These are phyloP conservation scores for Apiotrichum sp. DNA, from an alignment of 1,284 basidiomycete genomes.

Conservation along the genomic window DNA sequence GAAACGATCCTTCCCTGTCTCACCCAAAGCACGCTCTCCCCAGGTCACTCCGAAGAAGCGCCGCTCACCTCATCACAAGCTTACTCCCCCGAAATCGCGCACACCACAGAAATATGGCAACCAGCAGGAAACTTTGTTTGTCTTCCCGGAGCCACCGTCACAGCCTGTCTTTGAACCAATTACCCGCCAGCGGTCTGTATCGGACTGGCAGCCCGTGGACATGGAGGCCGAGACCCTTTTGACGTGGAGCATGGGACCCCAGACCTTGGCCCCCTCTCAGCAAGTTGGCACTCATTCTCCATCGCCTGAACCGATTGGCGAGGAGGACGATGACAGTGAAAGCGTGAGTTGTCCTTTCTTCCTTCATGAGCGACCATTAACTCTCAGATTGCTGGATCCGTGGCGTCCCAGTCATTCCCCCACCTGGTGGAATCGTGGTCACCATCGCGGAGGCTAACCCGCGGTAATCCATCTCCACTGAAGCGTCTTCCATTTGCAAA, in stretches of 20 bases:
- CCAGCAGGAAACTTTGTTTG: conserved; percentile 22
- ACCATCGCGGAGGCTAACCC: not conserved
- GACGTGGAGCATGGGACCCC: conserved; percentile 28
- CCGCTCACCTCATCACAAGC: conserved; percentile 15
- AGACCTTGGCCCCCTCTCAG: too few relatives aligned
- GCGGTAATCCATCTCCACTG: not conserved
- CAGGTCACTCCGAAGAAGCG: not conserved
- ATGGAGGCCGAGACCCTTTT: conserved; percentile 39
- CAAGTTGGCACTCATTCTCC: too few relatives aligned
- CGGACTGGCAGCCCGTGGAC: conserved; percentile 25
- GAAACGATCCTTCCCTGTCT: not conserved
- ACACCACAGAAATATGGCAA: conserved; percentile 7
- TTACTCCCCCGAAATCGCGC: conserved; percentile 24
- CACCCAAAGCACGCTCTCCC: not conserved
- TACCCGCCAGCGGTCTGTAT: not conserved
- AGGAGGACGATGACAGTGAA: conserved; percentile 12
- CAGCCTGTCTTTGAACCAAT: conserved; percentile 17
- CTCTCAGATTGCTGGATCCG: conserved; percentile 19
- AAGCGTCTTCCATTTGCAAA: not conserved
- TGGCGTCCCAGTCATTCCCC: conserved; percentile 22
- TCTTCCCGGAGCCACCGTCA: conserved; percentile 18
- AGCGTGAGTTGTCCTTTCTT: conserved; percentile 14
- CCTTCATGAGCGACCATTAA: conserved; percentile 1
- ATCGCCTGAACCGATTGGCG: not conserved
- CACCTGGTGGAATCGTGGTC: conserved; percentile 12